Evolutionary conservation across 495 filamentous ascomycete genomes (phyloP).

Genomic region (Annulohypoxylon nitens): DNA sequence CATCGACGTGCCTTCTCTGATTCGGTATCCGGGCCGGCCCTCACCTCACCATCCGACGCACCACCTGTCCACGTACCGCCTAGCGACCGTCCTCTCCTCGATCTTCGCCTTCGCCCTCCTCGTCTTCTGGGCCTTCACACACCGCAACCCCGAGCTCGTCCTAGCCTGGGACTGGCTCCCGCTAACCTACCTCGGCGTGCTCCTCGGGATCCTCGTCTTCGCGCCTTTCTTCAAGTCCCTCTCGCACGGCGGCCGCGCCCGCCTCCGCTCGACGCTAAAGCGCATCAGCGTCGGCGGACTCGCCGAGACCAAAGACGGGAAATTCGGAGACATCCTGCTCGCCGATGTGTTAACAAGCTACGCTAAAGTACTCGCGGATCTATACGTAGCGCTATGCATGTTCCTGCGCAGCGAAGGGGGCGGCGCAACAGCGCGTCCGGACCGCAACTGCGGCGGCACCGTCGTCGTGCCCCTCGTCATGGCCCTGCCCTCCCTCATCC

Average conservation of each 20-base stretch:
- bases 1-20: conserved; percentile 84
- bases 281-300: conserved; percentile 83
- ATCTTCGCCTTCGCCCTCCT: conserved; percentile 77
- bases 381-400: conserved; percentile 93
- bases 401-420: conserved; percentile 72
- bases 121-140: conserved; percentile 85
- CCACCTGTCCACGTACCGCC: conserved; percentile 83
- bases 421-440: conserved; percentile 81
- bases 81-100: conserved; percentile 79
- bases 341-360: conserved; percentile 96
- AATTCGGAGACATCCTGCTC: conserved; percentile 94
- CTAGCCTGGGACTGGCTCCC: conserved; percentile 83
- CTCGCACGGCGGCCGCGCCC: conserved; percentile 77
- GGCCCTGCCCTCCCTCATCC: conserved; percentile 83
- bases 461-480: conserved; percentile 84
- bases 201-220: conserved; percentile 76
- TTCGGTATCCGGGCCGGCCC: conserved; percentile 79
- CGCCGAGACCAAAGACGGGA: conserved; percentile 83
- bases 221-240: conserved; percentile 68
- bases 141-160: conserved; percentile 73
- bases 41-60: conserved; percentile 75
- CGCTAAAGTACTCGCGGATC: conserved; percentile 87
- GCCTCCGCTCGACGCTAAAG: conserved; percentile 77
- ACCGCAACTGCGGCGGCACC: conserved; percentile 81
- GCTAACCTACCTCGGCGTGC: conserved; percentile 78